These are phyloP conservation scores for Micromonas commoda DNA, from an alignment of 139 green algal species.

Conservation along the genomic window DNA sequence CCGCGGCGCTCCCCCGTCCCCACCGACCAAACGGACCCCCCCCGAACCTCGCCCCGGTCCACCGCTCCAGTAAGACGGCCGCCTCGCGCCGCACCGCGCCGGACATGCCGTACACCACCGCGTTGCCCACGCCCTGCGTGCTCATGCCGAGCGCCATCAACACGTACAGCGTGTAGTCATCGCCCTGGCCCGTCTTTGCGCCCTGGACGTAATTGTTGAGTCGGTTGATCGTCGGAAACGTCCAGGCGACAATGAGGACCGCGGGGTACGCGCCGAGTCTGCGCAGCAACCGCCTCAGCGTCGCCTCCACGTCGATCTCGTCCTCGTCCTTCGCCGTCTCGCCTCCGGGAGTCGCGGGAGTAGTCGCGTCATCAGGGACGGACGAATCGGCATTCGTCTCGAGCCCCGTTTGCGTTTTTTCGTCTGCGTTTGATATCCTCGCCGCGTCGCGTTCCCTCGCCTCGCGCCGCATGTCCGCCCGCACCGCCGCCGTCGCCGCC, in stretches of 20 bases:
- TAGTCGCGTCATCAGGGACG: too few relatives aligned
- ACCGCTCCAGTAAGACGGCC: not conserved
- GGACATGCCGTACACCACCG: not conserved
- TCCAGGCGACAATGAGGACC: not conserved
- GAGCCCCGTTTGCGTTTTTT: not conserved
- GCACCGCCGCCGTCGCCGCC: not conserved
- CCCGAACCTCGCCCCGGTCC: not conserved
- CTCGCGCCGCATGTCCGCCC: not conserved
- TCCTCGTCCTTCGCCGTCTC: too few relatives aligned
- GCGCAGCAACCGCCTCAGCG: not conserved
- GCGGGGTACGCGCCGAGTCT: not conserved
- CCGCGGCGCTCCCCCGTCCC: too few relatives aligned
- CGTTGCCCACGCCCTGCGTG: not conserved
- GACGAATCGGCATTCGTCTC: too few relatives aligned
- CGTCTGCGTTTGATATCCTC: not conserved
- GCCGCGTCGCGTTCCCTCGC: too few relatives aligned
- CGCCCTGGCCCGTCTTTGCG: not conserved
- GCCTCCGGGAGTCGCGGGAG: too few relatives aligned
- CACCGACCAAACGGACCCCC: too few relatives aligned
- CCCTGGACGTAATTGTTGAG: not conserved
- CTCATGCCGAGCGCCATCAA: not conserved
- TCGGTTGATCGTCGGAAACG: not conserved
- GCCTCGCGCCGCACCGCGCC: not conserved
- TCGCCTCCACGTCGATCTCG: not conserved
- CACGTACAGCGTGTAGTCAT: not conserved